Evolutionary conservation across 1,139 yeast genomes (phyloP).

Genomic region (Suhomyces coccinellae): DNA sequence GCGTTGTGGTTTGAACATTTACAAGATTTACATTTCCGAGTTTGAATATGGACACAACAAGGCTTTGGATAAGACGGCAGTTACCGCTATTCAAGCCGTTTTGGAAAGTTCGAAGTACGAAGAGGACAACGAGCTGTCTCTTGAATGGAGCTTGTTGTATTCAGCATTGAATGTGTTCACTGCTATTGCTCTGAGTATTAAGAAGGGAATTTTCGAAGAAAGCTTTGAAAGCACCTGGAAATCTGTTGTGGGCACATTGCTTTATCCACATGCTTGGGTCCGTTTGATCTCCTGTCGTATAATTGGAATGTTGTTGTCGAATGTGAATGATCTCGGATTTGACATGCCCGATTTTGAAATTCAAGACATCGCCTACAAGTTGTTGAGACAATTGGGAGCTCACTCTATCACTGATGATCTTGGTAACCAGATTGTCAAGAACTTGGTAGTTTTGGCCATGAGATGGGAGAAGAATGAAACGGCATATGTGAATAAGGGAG

Average conservation of each 20-base stretch:
- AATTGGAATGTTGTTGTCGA: slow-evolving; percentile 51
- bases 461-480: slow-evolving; percentile 58
- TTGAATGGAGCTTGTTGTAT: slow-evolving; percentile 79
- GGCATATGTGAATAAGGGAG: slow-evolving; percentile 29
- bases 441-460: slow-evolving; percentile 60
- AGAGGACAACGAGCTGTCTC: slow-evolving; percentile 31
- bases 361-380: slow-evolving; percentile 66
- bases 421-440: slow-evolving; percentile 66
- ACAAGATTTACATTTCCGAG: slow-evolving; percentile 60
- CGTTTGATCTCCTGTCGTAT: slow-evolving; percentile 70
- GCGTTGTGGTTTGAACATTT: slow-evolving; percentile 77
- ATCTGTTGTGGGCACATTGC: slow-evolving; percentile 52
- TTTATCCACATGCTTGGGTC: slow-evolving; percentile 93
- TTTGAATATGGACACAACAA: slow-evolving; percentile 45
- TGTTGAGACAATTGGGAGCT: slow-evolving; percentile 78
- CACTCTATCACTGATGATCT: slow-evolving; percentile 67
- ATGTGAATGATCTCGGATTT: slow-evolving; percentile 37
- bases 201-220: slow-evolving; percentile 30
- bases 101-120: slow-evolving; percentile 32
- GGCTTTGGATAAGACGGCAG: slow-evolving; percentile 41
- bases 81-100: slow-evolving; percentile 37
- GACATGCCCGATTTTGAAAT: slow-evolving; percentile 39
- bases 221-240: slow-evolving; percentile 49
- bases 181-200: slow-evolving; percentile 33
- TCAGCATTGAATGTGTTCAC: slow-evolving; percentile 59